A percentile compares a stretch with the other conserved stretches of the same genome.
Conservation (phyloP, 305 asterid species). For the Andrographis paniculata region DNA sequence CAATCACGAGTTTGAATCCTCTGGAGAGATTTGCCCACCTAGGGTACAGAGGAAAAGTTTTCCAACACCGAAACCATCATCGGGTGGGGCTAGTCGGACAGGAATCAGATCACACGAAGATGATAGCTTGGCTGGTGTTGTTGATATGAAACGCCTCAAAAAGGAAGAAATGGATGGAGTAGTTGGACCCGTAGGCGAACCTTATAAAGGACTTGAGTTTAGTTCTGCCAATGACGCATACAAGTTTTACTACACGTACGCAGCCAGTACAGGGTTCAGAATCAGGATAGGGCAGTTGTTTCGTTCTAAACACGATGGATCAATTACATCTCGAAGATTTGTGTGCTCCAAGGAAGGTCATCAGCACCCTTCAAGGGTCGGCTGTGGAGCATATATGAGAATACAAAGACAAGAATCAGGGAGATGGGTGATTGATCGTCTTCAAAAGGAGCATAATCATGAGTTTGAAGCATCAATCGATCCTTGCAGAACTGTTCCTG, state of each 20-base stretch:
- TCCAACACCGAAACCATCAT: constrained; percentile 56
- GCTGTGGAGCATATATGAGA: constrained; percentile 91
- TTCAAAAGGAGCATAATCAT: constrained; percentile 75
- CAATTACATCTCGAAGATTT: constrained; percentile 91
- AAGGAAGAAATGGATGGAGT: constrained; percentile 44
- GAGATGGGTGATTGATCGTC: constrained; percentile 84
- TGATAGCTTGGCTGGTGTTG: constrained; percentile 44
- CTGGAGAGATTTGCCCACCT: constrained; percentile 63
- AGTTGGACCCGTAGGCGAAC: constrained; percentile 50
- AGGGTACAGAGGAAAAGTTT: constrained; percentile 50
- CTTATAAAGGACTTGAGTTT: constrained; percentile 77
- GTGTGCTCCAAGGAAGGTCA: constrained; percentile 98
- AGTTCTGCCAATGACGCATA: constrained; percentile 72
- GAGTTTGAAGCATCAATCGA: constrained; percentile 40
- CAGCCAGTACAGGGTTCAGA: constrained; percentile 62
- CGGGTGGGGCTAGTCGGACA: constrained; percentile 71
- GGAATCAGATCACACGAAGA: constrained; percentile 87
- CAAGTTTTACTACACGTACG: constrained; percentile 59
- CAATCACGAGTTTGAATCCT: constrained; percentile 65
- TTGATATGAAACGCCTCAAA: constrained; percentile 63
- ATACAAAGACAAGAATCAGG: constrained; percentile 88
- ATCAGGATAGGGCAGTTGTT: constrained; percentile 91
- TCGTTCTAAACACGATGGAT: constrained; percentile 89
- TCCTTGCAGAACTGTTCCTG: constrained; percentile 36
- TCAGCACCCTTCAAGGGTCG: constrained; percentile 95